Percentiles rank a stretch among this genome's conserved stretches.
Evolutionary conservation across 2,329 filamentous ascomycete genomes (phyloP).

Genomic region (Hymenoscyphus fructigenus): DNA sequence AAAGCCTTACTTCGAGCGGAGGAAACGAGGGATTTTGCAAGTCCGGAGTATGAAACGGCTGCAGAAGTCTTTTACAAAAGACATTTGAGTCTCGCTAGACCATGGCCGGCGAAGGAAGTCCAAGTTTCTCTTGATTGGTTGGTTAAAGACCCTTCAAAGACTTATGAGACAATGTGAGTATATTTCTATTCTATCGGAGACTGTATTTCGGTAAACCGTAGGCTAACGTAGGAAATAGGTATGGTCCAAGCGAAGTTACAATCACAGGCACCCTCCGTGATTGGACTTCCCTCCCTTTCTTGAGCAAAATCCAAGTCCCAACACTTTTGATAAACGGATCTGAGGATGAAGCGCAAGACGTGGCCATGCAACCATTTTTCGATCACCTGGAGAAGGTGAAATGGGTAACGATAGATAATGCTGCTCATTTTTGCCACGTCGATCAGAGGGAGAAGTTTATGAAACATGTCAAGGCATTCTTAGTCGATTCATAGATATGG

Average conservation of each 20-base stretch:
- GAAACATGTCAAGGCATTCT: constrained; percentile 11
- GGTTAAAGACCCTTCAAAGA: constrained; percentile 34
- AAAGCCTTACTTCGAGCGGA: constrained; percentile 14
- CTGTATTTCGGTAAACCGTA: too few species aligned
- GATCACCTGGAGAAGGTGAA: constrained; percentile 38
- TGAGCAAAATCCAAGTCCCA: constrained; percentile 35
- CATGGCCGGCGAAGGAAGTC: constrained; percentile 36
- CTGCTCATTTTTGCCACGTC: constrained; percentile 32
- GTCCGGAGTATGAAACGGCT: constrained; percentile 33
- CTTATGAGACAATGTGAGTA: constrained; percentile 12
- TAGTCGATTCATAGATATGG: not conserved
- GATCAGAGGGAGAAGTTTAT: constrained; percentile 18
- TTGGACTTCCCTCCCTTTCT: constrained; percentile 32
- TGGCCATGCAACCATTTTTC: constrained; percentile 39
- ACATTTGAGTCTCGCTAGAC: constrained; percentile 35
- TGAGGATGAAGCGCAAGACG: constrained; percentile 40
- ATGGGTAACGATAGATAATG: constrained; percentile 40
- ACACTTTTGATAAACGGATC: constrained; percentile 40
- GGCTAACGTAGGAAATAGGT: constrained; percentile 28
- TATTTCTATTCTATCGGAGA: too few species aligned
- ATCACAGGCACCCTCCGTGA: constrained; percentile 31
- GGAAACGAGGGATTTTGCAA: constrained; percentile 24
- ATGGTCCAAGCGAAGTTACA: constrained; percentile 29
- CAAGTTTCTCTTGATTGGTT: constrained; percentile 36
- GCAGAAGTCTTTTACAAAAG: constrained; percentile 32